These are phyloP conservation scores for Debaryomyces tyrocola DNA, from an alignment of 805 yeast species.

Conservation along the genomic window DNA sequence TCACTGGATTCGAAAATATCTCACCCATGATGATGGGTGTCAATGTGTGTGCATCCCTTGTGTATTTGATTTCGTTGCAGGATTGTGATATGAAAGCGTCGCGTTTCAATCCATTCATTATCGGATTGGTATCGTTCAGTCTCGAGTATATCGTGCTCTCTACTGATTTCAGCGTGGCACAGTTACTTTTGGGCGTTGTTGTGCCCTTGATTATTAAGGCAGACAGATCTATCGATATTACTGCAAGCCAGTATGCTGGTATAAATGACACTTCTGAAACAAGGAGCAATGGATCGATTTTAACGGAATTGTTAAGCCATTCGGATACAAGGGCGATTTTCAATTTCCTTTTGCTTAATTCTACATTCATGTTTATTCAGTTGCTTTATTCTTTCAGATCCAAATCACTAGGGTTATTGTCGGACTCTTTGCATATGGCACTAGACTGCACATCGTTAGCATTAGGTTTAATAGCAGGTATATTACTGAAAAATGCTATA, in stretches of 20 bases:
- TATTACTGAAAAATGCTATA: slow-evolving; percentile 40
- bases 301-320: slow-evolving; percentile 34
- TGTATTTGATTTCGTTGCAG: slow-evolving; percentile 24
- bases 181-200: slow-evolving; percentile 10
- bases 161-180: slow-evolving; percentile 4
- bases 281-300: slow-evolving; percentile 12
- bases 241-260: not conserved
- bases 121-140: slow-evolving; percentile 16
- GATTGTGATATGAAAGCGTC: slow-evolving; percentile 18
- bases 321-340: slow-evolving; percentile 84
- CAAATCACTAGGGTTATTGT: slow-evolving; percentile 83
- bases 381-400: slow-evolving; percentile 88
- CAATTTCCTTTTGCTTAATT: slow-evolving; percentile 78
- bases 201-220: slow-evolving; percentile 23
- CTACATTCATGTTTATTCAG: slow-evolving; percentile 93
- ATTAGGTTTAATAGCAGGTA: slow-evolving; percentile 85
- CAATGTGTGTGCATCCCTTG: slow-evolving; percentile 22
- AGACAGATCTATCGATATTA: slow-evolving; percentile 7
- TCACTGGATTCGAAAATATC: slow-evolving; percentile 3
- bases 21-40: slow-evolving; percentile 22
- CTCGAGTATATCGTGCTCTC: slow-evolving; percentile 22
- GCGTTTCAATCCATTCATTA: slow-evolving; percentile 12
- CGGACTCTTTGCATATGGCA: slow-evolving; percentile 96
- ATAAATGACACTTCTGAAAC: not conserved
- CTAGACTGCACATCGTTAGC: slow-evolving; percentile 89